Evolutionary conservation across 768 basidiomycete species (phyloP).

Genomic region (Suillus lakei): DNA sequence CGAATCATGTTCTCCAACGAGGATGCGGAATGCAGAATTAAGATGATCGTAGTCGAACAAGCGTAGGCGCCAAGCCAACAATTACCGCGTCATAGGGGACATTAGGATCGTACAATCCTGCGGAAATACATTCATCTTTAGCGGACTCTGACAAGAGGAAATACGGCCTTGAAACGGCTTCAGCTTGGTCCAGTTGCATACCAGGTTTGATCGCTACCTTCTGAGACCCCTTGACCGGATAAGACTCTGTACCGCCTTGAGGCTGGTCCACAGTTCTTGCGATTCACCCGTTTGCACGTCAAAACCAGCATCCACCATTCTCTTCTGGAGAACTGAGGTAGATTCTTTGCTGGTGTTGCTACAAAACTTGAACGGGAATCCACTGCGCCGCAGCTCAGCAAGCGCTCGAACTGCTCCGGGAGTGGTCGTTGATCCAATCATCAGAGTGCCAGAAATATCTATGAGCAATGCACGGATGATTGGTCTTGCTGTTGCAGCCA

Average conservation of each 20-base stretch:
- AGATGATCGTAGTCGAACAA: conserved; percentile 57
- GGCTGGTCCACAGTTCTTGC: conserved; percentile 64
- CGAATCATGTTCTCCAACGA: conserved; percentile 46
- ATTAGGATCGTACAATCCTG: conserved; percentile 15
- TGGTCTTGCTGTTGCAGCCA: conserved; percentile 33
- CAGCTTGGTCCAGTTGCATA: background rate
- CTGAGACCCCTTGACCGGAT: conserved; percentile 46
- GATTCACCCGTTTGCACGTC: conserved; percentile 32
- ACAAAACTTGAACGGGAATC: conserved; percentile 57
- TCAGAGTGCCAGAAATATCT: conserved; percentile 72
- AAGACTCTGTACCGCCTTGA: conserved; percentile 58
- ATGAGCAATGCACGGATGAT: conserved; percentile 57
- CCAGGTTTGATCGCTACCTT: conserved; percentile 34
- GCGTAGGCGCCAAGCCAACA: conserved; percentile 61
- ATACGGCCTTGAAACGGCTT: conserved; percentile 47
- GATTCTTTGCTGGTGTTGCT: conserved; percentile 77
- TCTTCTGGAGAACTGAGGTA: conserved; percentile 43
- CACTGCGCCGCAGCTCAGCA: conserved; percentile 32
- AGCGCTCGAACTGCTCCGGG: conserved; percentile 43
- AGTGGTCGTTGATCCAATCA: conserved; percentile 55
- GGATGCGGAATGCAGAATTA: conserved; percentile 70
- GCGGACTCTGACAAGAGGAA: conserved; percentile 60
- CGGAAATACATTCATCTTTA: conserved; percentile 43
- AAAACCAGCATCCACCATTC: conserved; percentile 55
- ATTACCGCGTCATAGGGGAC: conserved; percentile 60